Evolutionary conservation across 1,284 basidiomycete species (phyloP).

Genomic region (Grifola frondosa): DNA sequence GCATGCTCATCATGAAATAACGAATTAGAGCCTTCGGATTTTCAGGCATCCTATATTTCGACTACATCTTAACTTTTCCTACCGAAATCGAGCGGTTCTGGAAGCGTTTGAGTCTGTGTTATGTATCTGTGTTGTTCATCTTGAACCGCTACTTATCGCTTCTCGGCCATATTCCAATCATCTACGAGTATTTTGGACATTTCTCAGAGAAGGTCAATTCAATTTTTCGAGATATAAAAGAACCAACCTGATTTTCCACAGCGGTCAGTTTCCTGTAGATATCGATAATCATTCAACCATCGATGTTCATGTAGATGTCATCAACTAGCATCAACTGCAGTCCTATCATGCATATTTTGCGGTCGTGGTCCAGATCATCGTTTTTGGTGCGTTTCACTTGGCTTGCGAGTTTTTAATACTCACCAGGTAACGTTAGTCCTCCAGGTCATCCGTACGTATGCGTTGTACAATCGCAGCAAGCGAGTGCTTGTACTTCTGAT

Average conservation of each 20-base stretch:
- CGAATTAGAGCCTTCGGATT: too few relatives aligned
- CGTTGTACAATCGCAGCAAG: slow-evolving; percentile 18
- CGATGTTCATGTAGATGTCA: slow-evolving; percentile 13
- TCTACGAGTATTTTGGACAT: slow-evolving; percentile 14
- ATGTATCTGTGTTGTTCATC: slow-evolving; percentile 15
- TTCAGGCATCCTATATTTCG: slow-evolving; percentile 17
- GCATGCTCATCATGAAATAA: too few relatives aligned
- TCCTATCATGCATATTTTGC: slow-evolving; percentile 17
- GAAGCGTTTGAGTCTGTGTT: too few relatives aligned
- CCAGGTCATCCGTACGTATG: slow-evolving; percentile 18
- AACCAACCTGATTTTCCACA: too few relatives aligned
- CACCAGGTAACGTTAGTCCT: slow-evolving; percentile 6
- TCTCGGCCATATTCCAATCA: slow-evolving; percentile 13
- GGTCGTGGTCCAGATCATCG: slow-evolving; percentile 8
- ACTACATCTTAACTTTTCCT: slow-evolving; percentile 13
- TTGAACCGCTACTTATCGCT: slow-evolving; percentile 17
- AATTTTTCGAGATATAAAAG: too few relatives aligned
- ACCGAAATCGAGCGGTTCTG: slow-evolving; percentile 16
- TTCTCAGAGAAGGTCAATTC: slow-evolving; percentile 8
- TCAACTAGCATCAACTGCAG: slow-evolving; percentile 10
- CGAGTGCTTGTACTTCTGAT: slow-evolving; percentile 16
- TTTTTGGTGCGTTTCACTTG: slow-evolving; percentile 4
- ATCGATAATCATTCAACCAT: too few relatives aligned
- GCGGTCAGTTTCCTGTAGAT: too few relatives aligned
- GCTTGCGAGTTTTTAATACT: background rate